Evolutionary conservation across 192 early-diverging fungal genomes (phyloP), one percentile per base, ranked within the genome.

Genomic region (Powellomyces hirtus): DNA sequence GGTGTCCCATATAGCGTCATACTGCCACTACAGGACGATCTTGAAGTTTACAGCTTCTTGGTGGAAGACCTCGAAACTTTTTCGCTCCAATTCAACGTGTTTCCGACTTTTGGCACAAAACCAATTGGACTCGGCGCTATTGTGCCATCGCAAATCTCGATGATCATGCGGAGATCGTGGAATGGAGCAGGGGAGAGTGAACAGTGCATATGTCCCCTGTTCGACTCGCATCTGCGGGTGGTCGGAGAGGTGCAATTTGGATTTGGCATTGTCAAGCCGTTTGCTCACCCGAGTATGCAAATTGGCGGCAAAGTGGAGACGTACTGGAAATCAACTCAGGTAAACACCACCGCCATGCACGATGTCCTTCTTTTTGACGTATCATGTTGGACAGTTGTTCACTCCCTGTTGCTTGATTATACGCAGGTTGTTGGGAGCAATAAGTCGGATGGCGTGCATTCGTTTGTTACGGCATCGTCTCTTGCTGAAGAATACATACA

Each of bases 251-350:
- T 98, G 26, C 75, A 85, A 27, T 94, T 96, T 64, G 89, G 87
- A 52, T 92, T 88, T 60, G 80, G 89, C 27, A 82, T 95, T 4
- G 84, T 99, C 31, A 85, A 86, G 59, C 93, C 97, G 1, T 95
- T 99, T 75, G 83, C 81, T 49, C 94, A 94, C 45, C 88, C 91
- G 1, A 84, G 89, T 40, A 79, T 99, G 64, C 89, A 91, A 76
- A 96, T 98, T 72, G 97, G 94, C 20, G 97, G 97, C 22, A 90
- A 89, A 38, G 91, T 98, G 22, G 95, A 96, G 71, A 99, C 97
- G 0, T 99, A 99, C 76, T 99, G 97, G 97, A 99, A 98, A 81
- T 91, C 94, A 4, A 96, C 94, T 10, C 91, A 92, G 68, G 89
- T 92, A 20, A 11, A 30, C n/a, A n/a, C n/a, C n/a, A n/a, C n/a